These are phyloP conservation scores for Fusarium sp. DNA, from an alignment of 2,329 filamentous ascomycete species.

Conservation along the genomic window DNA sequence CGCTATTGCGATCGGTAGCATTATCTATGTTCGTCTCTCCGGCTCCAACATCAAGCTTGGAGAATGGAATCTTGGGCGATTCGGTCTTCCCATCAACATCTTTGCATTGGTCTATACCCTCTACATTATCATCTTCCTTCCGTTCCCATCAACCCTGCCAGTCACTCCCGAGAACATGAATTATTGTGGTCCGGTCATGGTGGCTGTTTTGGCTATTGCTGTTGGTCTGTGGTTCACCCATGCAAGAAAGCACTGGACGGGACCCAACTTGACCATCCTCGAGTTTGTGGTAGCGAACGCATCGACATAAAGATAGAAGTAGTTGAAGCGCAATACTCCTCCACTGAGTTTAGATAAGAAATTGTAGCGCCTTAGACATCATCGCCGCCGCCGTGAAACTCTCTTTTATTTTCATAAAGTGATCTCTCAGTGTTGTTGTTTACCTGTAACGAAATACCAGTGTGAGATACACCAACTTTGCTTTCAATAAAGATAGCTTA, in stretches of 20 bases:
- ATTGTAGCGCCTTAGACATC: too few species aligned
- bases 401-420: too few species aligned
- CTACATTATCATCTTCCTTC: slow-evolving; percentile 46
- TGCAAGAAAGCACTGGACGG: slow-evolving; percentile 44
- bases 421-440: too few species aligned
- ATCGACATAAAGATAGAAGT: not conserved
- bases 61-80: slow-evolving; percentile 45
- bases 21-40: slow-evolving; percentile 40
- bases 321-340: not conserved
- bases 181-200: slow-evolving; percentile 47
- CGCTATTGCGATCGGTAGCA: slow-evolving; percentile 45
- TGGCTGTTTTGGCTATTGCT: slow-evolving; percentile 37
- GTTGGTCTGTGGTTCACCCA: slow-evolving; percentile 37
- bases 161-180: slow-evolving; percentile 45
- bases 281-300: slow-evolving; percentile 44
- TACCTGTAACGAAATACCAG: too few species aligned
- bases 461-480: too few species aligned
- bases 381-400: too few species aligned
- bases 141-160: slow-evolving; percentile 44
- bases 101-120: slow-evolving; percentile 46
- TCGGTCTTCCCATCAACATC: slow-evolving; percentile 32
- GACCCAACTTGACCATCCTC: slow-evolving; percentile 44
- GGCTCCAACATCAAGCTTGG: slow-evolving; percentile 35
- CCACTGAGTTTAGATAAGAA: too few species aligned
- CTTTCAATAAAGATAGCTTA: too few species aligned